These are phyloP conservation scores for Pichia inconspicua DNA, from an alignment of 1,139 yeast genomes.

Conservation along the genomic window DNA sequence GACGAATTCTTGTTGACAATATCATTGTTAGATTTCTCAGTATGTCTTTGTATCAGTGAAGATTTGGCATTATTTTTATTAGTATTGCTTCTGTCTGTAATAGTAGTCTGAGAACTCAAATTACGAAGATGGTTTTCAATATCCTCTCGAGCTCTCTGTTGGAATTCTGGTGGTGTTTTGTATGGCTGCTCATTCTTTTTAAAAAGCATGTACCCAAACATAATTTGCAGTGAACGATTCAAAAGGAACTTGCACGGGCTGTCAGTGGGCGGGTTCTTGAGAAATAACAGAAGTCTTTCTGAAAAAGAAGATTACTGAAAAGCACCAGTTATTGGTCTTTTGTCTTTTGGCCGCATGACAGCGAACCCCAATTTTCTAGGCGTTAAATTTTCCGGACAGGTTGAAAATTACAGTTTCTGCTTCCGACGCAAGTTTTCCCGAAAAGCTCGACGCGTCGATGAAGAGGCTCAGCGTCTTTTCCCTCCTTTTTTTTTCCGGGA, in stretches of 20 bases:
- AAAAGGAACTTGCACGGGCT: too few relatives aligned
- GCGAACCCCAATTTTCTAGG: background rate
- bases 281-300: too few relatives aligned
- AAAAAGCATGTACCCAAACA: constrained; percentile 27
- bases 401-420: too few relatives aligned
- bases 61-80: background rate
- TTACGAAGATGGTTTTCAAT: constrained; percentile 23
- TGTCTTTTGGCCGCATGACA: background rate
- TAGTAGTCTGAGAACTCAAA: background rate
- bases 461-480: too few relatives aligned
- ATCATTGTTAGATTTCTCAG: background rate
- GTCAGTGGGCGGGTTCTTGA: background rate
- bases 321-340: background rate
- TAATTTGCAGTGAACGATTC: constrained; percentile 1
- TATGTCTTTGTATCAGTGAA: background rate
- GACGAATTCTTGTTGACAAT: background rate
- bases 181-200: constrained; percentile 19
- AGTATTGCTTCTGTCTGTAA: background rate
- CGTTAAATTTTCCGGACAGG: too few relatives aligned
- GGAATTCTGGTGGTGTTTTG: constrained; percentile 26
- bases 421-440: too few relatives aligned
- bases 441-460: too few relatives aligned
- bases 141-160: constrained; percentile 26
- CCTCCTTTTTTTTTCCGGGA: too few relatives aligned
- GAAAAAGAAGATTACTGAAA: too few relatives aligned